Conservation (phyloP, 73 alveolate genomes). For the Paramecium octaurelia region DNA sequence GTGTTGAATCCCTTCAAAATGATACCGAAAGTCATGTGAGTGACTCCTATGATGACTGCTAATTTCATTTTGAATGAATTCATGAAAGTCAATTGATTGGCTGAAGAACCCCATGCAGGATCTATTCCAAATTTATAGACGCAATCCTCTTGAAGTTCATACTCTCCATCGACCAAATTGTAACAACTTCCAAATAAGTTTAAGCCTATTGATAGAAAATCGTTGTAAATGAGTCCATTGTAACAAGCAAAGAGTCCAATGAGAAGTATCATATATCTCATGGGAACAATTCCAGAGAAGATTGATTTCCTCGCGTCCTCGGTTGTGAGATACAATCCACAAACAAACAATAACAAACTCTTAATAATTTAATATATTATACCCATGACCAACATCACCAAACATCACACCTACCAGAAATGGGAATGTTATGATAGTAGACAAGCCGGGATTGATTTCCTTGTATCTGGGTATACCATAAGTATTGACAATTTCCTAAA, state of each 20-base stretch:
- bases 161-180: neutral
- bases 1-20: slow-evolving; percentile 81
- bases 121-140: slow-evolving; percentile 92
- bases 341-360: slow-evolving; percentile 60
- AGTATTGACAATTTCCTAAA: slow-evolving; percentile 90
- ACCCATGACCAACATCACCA: slow-evolving; percentile 90
- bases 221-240: slow-evolving; percentile 86
- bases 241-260: slow-evolving; percentile 86
- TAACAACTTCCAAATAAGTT: slow-evolving; percentile 79
- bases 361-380: slow-evolving; percentile 47
- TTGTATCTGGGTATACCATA: slow-evolving; percentile 93
- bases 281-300: slow-evolving; percentile 44
- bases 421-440: slow-evolving; percentile 90
- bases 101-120: slow-evolving; percentile 79
- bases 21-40: slow-evolving; percentile 86
- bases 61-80: slow-evolving; percentile 88
- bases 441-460: slow-evolving; percentile 92
- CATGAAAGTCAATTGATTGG: slow-evolving; percentile 73
- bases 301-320: slow-evolving; percentile 30
- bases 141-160: slow-evolving; percentile 51
- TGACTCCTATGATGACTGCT: slow-evolving; percentile 86
- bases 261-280: slow-evolving; percentile 76
- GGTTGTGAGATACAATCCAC: slow-evolving; percentile 7
- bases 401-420: slow-evolving; percentile 95
- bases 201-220: slow-evolving; percentile 77